Percentiles rank a stretch among this genome's conserved stretches.
Conservation (phyloP, 148 eudicot genomes). For the Oxyria digyna region DNA sequence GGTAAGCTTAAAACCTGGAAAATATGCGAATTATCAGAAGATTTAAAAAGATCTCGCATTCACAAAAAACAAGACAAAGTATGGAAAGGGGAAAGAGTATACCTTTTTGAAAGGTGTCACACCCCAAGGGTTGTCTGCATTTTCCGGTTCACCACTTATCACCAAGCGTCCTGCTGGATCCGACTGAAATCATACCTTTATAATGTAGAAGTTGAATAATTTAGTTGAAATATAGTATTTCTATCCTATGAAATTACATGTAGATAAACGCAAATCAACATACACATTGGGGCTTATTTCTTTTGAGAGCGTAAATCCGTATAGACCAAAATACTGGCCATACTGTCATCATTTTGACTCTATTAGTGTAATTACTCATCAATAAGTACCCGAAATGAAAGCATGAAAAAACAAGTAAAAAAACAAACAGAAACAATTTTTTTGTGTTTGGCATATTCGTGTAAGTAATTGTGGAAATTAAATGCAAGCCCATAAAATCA, state of each 20-base stretch:
- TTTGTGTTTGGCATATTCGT: too few relatives aligned
- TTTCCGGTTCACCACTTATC: conserved; percentile 55
- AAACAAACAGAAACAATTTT: too few relatives aligned
- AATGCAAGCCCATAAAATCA: not conserved
- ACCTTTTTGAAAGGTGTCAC: conserved; percentile 61
- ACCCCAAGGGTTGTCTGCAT: conserved; percentile 63
- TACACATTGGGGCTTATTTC: not conserved
- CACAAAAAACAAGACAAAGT: not conserved
- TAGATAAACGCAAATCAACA: not conserved
- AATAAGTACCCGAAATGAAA: too few relatives aligned
- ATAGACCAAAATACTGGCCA: not conserved
- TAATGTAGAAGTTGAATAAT: not conserved
- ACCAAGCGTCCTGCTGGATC: conserved; percentile 72
- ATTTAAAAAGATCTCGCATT: not conserved
- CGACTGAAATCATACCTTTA: conserved; percentile 52
- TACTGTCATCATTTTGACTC: too few relatives aligned
- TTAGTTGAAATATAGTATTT: not conserved
- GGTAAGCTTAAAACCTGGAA: conserved; percentile 87
- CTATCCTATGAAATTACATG: not conserved
- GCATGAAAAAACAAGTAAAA: too few relatives aligned
- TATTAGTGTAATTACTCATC: too few relatives aligned
- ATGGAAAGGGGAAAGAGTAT: not conserved
- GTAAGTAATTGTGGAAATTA: not conserved
- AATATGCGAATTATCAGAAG: not conserved
- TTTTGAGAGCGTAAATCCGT: not conserved